phyloP scores from a whole-genome alignment of 73 alveolate species.

The Uronychia binucleata region DNA sequence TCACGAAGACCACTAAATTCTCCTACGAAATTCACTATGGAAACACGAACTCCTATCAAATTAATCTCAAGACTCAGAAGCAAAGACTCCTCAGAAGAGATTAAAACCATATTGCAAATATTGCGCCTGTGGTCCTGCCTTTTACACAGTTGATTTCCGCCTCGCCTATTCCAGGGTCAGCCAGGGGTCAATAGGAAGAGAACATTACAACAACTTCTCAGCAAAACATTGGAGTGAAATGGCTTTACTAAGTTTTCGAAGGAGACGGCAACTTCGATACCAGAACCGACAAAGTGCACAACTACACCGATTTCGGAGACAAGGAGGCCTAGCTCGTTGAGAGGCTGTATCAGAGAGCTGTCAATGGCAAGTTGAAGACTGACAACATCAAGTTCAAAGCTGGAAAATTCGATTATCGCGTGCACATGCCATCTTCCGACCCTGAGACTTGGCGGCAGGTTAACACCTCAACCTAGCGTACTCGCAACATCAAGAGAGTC shows the following conservation, averaged over 20 bases:
- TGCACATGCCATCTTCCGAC: neutral
- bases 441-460: neutral
- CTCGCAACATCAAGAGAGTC: neutral
- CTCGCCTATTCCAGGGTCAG: too few relatives aligned
- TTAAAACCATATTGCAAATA: too few relatives aligned
- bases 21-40: neutral
- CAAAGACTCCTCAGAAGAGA: neutral
- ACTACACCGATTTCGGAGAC: neutral
- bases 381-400: neutral
- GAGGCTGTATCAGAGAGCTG: neutral
- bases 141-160: too few relatives aligned
- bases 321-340: neutral
- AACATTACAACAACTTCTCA: too few relatives aligned
- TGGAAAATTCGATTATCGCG: neutral
- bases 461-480: neutral
- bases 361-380: neutral
- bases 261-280: neutral
- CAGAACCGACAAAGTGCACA: neutral
- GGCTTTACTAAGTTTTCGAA: neutral
- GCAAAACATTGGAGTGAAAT: too few relatives aligned
- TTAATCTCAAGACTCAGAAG: neutral
- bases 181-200: too few relatives aligned
- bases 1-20: neutral
- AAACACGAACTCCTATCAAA: neutral
- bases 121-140: too few relatives aligned